Base-by-base conservation (phyloP, 768 basidiomycete species). In the Trametopsis cervina region DNA sequence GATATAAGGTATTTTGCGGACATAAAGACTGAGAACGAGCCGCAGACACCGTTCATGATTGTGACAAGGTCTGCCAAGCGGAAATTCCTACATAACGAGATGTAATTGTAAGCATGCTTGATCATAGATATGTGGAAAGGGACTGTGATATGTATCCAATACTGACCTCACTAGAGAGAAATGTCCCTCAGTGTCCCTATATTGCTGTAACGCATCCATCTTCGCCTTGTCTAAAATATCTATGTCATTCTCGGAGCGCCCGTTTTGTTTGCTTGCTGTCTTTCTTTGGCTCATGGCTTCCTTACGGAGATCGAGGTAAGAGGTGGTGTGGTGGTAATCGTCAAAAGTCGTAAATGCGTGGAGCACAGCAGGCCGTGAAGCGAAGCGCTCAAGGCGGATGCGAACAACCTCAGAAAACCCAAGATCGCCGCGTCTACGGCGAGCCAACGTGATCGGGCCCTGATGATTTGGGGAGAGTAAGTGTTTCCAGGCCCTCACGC, bases 41-140 rank as follows among this genome's bases (percentile, higher is more conserved):
- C 96, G 69, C 96, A 99, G 66, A 98, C 86, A 39, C 96, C 96
- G 63, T 99, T 99, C 85, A 94, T 93, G 55, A 99, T 92, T 27
- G 96, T 99, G 58, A 99, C 92, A 44, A 96, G 77, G 72, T 99
- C 96, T 55, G 96, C 96, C 22, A 98, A 79, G 45, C 94, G 89
- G 64, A 99, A 99, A 67, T 97, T 98, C 58, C 96, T 96, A 58
- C 17, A 54, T 13, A 45, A 37, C 36, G 39, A 35, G 2, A 42
- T 23, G 23, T 51, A 54, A 44, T 57, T 54, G 29, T 33, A 33
- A 33, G 29, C 15, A 7, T 33, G 9, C 15, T 7, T 15, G 15
- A 7, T 33, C 29, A 7, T 7, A 33, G 29, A 7, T 7, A 15
- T 15, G 7, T 15, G 29, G 15, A 15, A 33, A 43, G 53, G 44